Evolutionary conservation across 306 rosid species (phyloP).

Genomic region (Sindora glabra): DNA sequence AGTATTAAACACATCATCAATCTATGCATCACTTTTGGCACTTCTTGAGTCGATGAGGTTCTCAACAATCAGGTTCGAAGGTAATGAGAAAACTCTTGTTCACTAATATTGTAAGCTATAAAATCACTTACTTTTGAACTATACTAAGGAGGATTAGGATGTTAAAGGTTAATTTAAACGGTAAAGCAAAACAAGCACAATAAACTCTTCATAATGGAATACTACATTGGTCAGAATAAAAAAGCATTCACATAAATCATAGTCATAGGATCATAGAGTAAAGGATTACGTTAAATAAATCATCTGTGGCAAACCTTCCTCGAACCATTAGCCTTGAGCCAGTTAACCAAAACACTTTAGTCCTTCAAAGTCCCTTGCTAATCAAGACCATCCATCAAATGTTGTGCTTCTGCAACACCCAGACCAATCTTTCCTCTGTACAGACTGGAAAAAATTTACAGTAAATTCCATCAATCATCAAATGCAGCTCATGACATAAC

Average conservation of each 20-base stretch:
- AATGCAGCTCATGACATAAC: not conserved
- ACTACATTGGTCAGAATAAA: no score
- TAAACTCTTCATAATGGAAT: no score
- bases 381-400: slow-evolving; percentile 80
- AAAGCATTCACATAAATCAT: not conserved
- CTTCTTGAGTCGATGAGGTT: not conserved
- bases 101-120: not conserved
- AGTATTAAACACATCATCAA: not conserved
- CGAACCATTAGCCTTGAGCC: slow-evolving; percentile 94
- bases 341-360: slow-evolving; percentile 65
- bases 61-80: not conserved
- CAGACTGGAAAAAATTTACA: slow-evolving; percentile 28
- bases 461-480: not conserved
- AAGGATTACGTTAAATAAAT: not conserved
- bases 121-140: not conserved
- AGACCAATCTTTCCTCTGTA: slow-evolving; percentile 83
- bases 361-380: slow-evolving; percentile 98
- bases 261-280: not conserved
- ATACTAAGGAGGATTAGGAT: no score
- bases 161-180: no score
- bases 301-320: slow-evolving; percentile 46
- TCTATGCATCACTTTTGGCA: not conserved
- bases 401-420: slow-evolving; percentile 92
- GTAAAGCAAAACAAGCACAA: no score
- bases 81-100: not conserved